Base-by-base conservation (phyloP, 495 filamentous ascomycete species). In the Parathielavia hyrcaniae region DNA sequence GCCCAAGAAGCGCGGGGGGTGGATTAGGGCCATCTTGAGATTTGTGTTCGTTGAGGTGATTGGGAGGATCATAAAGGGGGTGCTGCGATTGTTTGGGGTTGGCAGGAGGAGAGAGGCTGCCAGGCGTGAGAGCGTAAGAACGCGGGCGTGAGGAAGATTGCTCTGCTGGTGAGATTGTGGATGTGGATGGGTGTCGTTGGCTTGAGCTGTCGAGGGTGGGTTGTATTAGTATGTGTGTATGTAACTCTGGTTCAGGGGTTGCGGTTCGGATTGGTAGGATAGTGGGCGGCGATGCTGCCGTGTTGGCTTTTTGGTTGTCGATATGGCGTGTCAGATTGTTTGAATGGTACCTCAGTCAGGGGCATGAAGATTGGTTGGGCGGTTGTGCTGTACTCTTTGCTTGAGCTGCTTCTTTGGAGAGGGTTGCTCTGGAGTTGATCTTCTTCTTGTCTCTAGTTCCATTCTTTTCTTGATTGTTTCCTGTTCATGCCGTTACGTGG, bases 21-120 rank as follows among this genome's bases (percentile, higher is more conserved):
- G 69, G 70, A 50, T 71, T 39, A 50, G 35, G 38, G 61, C 67
- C 13, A 65, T 71, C 36, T 61, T 70, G 48, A 43, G 60, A 20
- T 17, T 70, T 11, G 22, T 73, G 6, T 69, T 73, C 58, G 66
- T 72, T 22, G 66, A 71, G 38, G 62, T 59, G 47, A 55, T 73
- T 17, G 67, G 67, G 1, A 65, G 65, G 13, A 46, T 70, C 41
- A 44, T 72, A 46, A 65, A 38, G 61, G 62, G 50, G 36, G 55
- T 71, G 20, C 64, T 52, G 49, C 22, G 49, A 17, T 14, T 50
- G 49, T 26, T 52, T 51, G 43, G 64, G 61, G 35, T 39, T 22
- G 41, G 50, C 4, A 5, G 46, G 14, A 19, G 40, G 40, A 1
- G n/a, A 1, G 50, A 35, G 2, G n/a, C 50, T 16, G 43, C 35